phyloP scores from a whole-genome alignment of 768 basidiomycete genomes.

The Chalciporus piperatus region DNA sequence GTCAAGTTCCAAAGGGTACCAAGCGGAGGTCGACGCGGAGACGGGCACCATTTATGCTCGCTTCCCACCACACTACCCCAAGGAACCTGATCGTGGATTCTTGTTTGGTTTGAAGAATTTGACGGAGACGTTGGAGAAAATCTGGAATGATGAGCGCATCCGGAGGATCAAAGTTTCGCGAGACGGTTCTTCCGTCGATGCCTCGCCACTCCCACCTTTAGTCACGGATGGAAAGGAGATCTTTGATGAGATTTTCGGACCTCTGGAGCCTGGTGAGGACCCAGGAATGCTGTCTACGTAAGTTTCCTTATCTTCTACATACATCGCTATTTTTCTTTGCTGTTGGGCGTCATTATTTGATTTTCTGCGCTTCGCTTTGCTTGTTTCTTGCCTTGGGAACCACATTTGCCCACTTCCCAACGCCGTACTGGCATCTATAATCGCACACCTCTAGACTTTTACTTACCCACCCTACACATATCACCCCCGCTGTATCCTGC shows the following conservation, averaged over 20 bases:
- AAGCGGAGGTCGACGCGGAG: slow-evolving; percentile 76
- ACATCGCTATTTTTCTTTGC: background rate
- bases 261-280: slow-evolving; percentile 52
- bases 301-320: slow-evolving; percentile 7
- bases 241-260: slow-evolving; percentile 69
- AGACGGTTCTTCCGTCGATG: slow-evolving; percentile 49
- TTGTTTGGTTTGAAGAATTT: slow-evolving; percentile 86
- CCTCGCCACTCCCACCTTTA: slow-evolving; percentile 59
- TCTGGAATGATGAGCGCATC: slow-evolving; percentile 86
- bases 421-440: background rate
- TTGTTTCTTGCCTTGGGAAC: background rate
- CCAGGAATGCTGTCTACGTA: slow-evolving; percentile 76
- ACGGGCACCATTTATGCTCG: slow-evolving; percentile 86
- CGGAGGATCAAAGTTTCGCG: slow-evolving; percentile 61
- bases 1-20: slow-evolving; percentile 70
- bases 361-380: background rate
- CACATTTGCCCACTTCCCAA: background rate
- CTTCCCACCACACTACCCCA: slow-evolving; percentile 90
- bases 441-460: slow-evolving; percentile 11
- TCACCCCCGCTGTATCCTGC: background rate
- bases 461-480: slow-evolving; percentile 1
- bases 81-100: slow-evolving; percentile 92
- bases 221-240: slow-evolving; percentile 74
- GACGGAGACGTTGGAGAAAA: slow-evolving; percentile 68
- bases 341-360: background rate